phyloP scores from a whole-genome alignment of 108 stramenopile species.

The Cyclostephanos tholiformis region DNA sequence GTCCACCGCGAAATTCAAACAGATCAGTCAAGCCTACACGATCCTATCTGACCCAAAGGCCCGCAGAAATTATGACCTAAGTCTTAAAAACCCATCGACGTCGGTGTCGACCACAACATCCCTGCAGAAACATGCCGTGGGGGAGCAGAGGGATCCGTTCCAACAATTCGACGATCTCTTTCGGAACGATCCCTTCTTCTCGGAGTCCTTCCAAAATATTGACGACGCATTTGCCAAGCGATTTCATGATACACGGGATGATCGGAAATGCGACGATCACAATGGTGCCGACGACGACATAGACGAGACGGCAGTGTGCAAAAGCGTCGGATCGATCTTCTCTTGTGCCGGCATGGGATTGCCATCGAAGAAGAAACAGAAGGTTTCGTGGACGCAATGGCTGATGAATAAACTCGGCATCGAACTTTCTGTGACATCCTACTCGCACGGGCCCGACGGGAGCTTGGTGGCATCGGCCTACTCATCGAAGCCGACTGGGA shows the following conservation, averaged over 20 bases:
- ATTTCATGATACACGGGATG: slow-evolving; percentile 36
- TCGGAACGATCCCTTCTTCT: slow-evolving; percentile 76
- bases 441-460: slow-evolving; percentile 40
- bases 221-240: slow-evolving; percentile 65
- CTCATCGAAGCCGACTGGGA: slow-evolving; percentile 22
- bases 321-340: slow-evolving; percentile 16
- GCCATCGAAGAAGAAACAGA: slow-evolving; percentile 8
- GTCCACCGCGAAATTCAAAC: slow-evolving; percentile 52
- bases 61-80: slow-evolving; percentile 55
- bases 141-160: slow-evolving; percentile 51
- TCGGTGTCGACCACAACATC: slow-evolving; percentile 19
- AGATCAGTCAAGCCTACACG: slow-evolving; percentile 62
- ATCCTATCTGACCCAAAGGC: slow-evolving; percentile 48
- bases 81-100: slow-evolving; percentile 39
- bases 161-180: slow-evolving; percentile 73
- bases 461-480: slow-evolving; percentile 36
- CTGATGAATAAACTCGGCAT: slow-evolving; percentile 61
- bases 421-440: slow-evolving; percentile 50
- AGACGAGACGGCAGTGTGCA: background rate
- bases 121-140: background rate
- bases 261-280: slow-evolving; percentile 11
- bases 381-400: slow-evolving; percentile 55
- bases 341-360: slow-evolving; percentile 10
- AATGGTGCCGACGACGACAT: background rate
- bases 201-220: slow-evolving; percentile 63